These are phyloP conservation scores for Penicillium sp. DNA, from an alignment of 2,329 filamentous ascomycete genomes.

Conservation along the genomic window DNA sequence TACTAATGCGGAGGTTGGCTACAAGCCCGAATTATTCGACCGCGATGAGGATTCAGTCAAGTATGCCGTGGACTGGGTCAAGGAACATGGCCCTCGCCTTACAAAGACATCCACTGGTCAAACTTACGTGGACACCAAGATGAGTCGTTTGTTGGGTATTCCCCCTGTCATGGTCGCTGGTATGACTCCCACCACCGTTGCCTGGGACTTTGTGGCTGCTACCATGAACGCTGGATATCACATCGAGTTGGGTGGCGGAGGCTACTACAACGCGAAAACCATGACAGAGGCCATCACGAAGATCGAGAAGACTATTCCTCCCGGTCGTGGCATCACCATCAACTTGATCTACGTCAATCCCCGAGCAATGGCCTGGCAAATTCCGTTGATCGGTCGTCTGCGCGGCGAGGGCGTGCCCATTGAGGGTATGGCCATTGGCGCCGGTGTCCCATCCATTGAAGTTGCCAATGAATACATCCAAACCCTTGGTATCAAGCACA, in stretches of 20 bases:
- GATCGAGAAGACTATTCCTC: slow-evolving; percentile 79
- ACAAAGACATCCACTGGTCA: slow-evolving; percentile 85
- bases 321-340: slow-evolving; percentile 55
- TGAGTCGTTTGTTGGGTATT: slow-evolving; percentile 80
- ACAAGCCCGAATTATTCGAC: slow-evolving; percentile 97
- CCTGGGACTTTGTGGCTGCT: slow-evolving; percentile 64
- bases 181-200: slow-evolving; percentile 88
- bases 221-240: slow-evolving; percentile 53
- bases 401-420: slow-evolving; percentile 85
- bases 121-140: slow-evolving; percentile 94
- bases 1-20: slow-evolving; percentile 85
- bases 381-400: slow-evolving; percentile 51
- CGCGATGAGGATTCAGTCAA: slow-evolving; percentile 93
- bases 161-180: slow-evolving; percentile 88
- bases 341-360: slow-evolving; percentile 57
- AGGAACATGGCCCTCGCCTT: slow-evolving; percentile 89
- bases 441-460: slow-evolving; percentile 89
- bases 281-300: slow-evolving; percentile 82
- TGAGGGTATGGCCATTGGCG: slow-evolving; percentile 87
- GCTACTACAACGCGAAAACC: slow-evolving; percentile 65
- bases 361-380: slow-evolving; percentile 54
- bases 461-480: slow-evolving; percentile 92
- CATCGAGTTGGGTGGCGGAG: slow-evolving; percentile 51
- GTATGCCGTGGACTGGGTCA: slow-evolving; percentile 96
- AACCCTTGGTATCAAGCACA: slow-evolving; percentile 88